Evolutionary conservation across 2,329 filamentous ascomycete genomes (phyloP).

Genomic region (Colletotrichum sp.): DNA sequence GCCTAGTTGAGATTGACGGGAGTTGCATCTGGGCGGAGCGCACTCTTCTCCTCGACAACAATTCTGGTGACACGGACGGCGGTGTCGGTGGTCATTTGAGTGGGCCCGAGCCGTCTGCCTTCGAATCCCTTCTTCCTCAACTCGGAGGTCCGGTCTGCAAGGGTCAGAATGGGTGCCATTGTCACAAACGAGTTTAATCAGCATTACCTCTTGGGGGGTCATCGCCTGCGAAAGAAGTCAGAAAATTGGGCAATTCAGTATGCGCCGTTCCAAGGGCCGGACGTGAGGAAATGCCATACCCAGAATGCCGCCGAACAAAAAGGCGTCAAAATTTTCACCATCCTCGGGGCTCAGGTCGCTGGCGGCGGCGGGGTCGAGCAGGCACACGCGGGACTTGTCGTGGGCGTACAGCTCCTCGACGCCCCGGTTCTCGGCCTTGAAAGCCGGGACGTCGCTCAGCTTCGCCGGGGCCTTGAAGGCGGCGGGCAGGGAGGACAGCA

Average conservation of each 20-base stretch:
- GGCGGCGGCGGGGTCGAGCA: constrained; percentile 84
- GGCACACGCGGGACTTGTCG: constrained; percentile 78
- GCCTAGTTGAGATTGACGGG: background rate
- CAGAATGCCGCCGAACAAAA: constrained; percentile 94
- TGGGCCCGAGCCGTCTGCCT: constrained; percentile 84
- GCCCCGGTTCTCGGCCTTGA: constrained; percentile 75
- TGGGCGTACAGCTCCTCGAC: constrained; percentile 82
- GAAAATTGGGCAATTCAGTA: background rate
- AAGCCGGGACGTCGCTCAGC: constrained; percentile 60
- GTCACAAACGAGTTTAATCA: background rate
- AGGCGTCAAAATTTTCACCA: constrained; percentile 82
- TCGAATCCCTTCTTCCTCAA: constrained; percentile 91
- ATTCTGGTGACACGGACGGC: constrained; percentile 92
- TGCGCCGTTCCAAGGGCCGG: background rate
- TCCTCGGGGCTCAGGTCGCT: constrained; percentile 86
- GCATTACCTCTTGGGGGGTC: constrained; percentile 84
- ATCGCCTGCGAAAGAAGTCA: constrained; percentile 65
- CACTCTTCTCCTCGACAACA: constrained; percentile 84
- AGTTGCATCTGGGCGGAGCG: constrained; percentile 26
- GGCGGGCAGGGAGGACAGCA: constrained; percentile 79
- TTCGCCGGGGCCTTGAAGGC: constrained; percentile 68
- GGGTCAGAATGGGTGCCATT: constrained; percentile 6
- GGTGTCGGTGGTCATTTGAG: constrained; percentile 99
- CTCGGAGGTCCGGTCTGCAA: constrained; percentile 88
- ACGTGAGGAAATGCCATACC: constrained; percentile 56